Base-by-base conservation (phyloP, 768 basidiomycete genomes). In the Trametes villosa region DNA sequence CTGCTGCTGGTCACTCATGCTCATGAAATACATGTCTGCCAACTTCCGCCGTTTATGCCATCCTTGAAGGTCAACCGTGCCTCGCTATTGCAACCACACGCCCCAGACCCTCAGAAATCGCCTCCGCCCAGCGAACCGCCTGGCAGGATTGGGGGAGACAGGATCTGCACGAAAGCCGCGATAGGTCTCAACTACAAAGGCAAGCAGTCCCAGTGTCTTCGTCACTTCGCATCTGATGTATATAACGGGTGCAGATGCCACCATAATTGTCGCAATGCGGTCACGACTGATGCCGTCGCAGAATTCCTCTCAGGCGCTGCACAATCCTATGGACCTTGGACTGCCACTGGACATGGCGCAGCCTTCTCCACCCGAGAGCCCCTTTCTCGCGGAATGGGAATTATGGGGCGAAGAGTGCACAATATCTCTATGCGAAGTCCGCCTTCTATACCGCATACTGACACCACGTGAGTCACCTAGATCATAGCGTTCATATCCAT, bases 1-100 rank as follows among this genome's bases (percentile, higher is more conserved):
- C 75, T 91, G 42, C 63, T 89, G 12, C 75, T 89, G 13, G 83
- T 91, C 17, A 89, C 88, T 0, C 83, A 89, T 72, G 79, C 84
- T 56, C 83, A 86, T 50, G 79, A 78, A 33, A 73, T 86, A 20
- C 78, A 83, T 50, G 68, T 87, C 46, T 84, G 79, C 69, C 86
- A 83, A 66, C 69, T 85, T 44, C 83, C 82, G 17, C 75, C 81
- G 46, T 80, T 81, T 64, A 46, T 68, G 2, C 68, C 77, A 2
- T 70, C 75, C 9, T 66, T 87, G 29, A 82, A 78, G 67, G 75
- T 79, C 41, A 66, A 86, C 30, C 80, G 75, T 33, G 83, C 79
- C 59, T 79, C 84, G 17, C 75, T 90, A 18, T 71, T 74, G 18
- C 76, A 78, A 45, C 73, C 78, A 36, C 29, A 12, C 13, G 9